phyloP scores from a whole-genome alignment of 2,329 filamentous ascomycete species.

The Zarea fungicola region DNA sequence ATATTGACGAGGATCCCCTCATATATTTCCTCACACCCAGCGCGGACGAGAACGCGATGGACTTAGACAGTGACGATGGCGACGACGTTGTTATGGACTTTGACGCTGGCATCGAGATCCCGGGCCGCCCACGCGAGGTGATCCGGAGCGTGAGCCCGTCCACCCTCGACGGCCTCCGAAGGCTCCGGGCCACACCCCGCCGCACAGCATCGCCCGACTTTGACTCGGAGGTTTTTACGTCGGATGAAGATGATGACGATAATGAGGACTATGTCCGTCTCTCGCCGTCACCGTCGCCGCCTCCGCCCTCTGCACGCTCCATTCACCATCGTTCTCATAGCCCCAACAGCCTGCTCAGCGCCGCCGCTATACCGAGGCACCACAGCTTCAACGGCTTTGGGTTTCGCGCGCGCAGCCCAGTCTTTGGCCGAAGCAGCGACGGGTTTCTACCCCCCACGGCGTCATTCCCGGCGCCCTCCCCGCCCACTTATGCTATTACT shows the following conservation, averaged over 20 bases:
- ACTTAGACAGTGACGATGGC: conserved; percentile 24
- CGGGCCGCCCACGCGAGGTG: conserved; percentile 38
- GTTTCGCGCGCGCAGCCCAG: conserved; percentile 27
- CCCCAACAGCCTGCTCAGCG: neutral
- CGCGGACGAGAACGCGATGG: conserved; percentile 35
- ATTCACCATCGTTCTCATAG: neutral
- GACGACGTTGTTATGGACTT: conserved; percentile 42
- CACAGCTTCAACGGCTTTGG: conserved; percentile 33
- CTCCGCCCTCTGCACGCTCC: conserved; percentile 40
- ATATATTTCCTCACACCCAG: conserved; percentile 52
- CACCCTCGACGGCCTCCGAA: conserved; percentile 46
- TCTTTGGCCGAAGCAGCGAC: conserved; percentile 26
- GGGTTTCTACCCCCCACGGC: conserved; percentile 28
- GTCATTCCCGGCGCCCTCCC: conserved; percentile 25
- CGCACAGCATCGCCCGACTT: conserved; percentile 31
- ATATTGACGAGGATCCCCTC: conserved; percentile 49
- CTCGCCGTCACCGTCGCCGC: conserved; percentile 31
- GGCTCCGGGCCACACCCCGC: conserved; percentile 27
- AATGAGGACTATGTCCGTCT: conserved; percentile 49
- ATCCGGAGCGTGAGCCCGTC: conserved; percentile 54
- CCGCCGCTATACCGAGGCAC: conserved; percentile 23
- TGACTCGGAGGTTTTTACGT: conserved; percentile 38
- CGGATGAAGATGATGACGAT: conserved; percentile 43
- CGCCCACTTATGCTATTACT: conserved; percentile 21
- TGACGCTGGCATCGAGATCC: conserved; percentile 53